Percentiles rank a stretch among this genome's conserved stretches.
phyloP scores from a whole-genome alignment of 768 basidiomycete species.

The Boletus pseudo-olivaceus region DNA sequence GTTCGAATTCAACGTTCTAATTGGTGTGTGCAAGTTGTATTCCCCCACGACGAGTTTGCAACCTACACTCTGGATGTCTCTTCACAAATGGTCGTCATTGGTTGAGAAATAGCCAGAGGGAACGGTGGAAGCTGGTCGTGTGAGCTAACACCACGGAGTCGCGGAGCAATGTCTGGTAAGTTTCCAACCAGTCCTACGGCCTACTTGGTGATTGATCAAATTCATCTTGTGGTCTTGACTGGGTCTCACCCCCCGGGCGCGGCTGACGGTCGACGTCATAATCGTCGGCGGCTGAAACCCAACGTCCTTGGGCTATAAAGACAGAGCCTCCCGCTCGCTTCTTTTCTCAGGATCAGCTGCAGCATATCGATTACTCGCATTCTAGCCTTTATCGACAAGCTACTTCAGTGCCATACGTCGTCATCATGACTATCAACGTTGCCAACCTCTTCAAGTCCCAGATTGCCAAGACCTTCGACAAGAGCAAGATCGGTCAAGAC shows the following conservation, averaged over 20 bases:
- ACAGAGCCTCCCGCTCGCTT: neutral
- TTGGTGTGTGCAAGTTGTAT: neutral
- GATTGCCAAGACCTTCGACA: neutral
- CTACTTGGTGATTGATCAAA: neutral
- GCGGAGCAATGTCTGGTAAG: neutral
- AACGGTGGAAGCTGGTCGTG: too few relatives aligned
- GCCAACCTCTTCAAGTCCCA: slow-evolving; percentile 14
- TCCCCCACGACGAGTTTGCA: neutral
- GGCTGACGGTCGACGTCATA: slow-evolving; percentile 16
- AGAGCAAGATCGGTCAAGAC: slow-evolving; percentile 1
- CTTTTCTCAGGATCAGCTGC: neutral
- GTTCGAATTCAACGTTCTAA: neutral
- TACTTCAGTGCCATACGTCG: neutral
- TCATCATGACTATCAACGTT: slow-evolving; percentile 12
- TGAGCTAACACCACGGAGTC: too few relatives aligned
- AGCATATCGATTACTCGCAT: slow-evolving; percentile 1
- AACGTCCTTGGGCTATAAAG: slow-evolving; percentile 10
- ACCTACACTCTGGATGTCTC: neutral
- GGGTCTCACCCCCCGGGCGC: neutral
- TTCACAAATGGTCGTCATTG: too few relatives aligned
- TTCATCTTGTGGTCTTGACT: neutral
- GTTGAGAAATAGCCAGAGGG: too few relatives aligned
- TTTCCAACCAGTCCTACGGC: slow-evolving; percentile 1
- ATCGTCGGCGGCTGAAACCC: slow-evolving; percentile 4
- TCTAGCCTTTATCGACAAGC: neutral